These are phyloP conservation scores for Colletotrichum spaethianum DNA, from an alignment of 2,329 filamentous ascomycete species.

Conservation along the genomic window DNA sequence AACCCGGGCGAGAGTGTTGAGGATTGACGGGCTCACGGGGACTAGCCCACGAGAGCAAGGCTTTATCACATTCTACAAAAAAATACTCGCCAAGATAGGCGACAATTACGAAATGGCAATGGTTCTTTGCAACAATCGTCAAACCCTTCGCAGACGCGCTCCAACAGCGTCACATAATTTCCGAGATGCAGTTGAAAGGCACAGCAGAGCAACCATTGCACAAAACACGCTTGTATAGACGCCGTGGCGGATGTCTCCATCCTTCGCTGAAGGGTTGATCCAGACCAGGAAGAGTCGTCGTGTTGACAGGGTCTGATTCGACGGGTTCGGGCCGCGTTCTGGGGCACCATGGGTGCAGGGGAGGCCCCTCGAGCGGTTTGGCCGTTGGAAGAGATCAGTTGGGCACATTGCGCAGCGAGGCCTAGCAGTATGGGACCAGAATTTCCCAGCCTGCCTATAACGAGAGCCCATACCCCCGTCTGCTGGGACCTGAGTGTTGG, in stretches of 20 bases:
- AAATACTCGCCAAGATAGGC: not conserved
- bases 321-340: slow-evolving; percentile 7
- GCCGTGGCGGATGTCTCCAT: not conserved
- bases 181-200: slow-evolving; percentile 6
- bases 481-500: not conserved
- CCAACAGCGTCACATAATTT: not conserved
- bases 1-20: not conserved
- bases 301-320: slow-evolving; percentile 4
- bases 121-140: not conserved
- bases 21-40: not conserved
- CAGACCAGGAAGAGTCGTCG: not conserved
- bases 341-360: not conserved
- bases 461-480: not conserved
- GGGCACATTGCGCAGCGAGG: not conserved
- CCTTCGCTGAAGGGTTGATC: not conserved
- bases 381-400: not conserved
- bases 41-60: not conserved
- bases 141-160: not conserved
- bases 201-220: not conserved
- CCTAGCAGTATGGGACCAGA: not conserved
- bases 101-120: not conserved
- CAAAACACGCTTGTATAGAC: not conserved
- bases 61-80: not conserved
- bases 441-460: not conserved
- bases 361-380: not conserved